These are phyloP conservation scores for Eucalyptus erythrocorys DNA, from an alignment of 345 rosid genomes.

Conservation along the genomic window DNA sequence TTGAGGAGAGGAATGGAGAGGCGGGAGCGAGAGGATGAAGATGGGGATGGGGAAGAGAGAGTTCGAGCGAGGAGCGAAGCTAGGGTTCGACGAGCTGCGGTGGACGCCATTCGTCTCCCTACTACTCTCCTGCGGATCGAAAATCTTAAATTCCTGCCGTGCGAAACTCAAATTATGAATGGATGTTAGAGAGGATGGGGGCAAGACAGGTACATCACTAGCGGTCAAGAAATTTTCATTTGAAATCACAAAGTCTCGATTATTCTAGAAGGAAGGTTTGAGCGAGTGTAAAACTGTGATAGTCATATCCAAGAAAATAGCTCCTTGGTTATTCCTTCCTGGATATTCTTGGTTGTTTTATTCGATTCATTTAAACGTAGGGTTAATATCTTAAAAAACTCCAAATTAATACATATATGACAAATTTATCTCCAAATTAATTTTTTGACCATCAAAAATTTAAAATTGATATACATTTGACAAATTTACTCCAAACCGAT, in stretches of 20 bases:
- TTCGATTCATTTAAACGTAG: too few species aligned
- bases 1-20: conserved; percentile 23
- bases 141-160: not conserved
- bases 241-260: too few species aligned
- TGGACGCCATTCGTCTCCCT: conserved; percentile 35
- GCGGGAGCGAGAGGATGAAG: conserved; percentile 39
- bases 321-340: not conserved
- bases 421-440: rapidly evolving
- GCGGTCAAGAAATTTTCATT: not conserved
- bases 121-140: not conserved
- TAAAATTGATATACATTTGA: rapidly evolving
- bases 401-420: rapidly evolving
- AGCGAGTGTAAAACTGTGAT: not conserved
- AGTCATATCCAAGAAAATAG: too few species aligned
- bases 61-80: conserved; percentile 23
- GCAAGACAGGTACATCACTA: not conserved
- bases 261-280: not conserved
- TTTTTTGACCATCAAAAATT: rapidly evolving
- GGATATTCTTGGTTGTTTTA: too few species aligned
- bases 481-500: rapidly evolving
- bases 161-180: not conserved
- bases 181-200: not conserved
- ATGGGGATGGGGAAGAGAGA: conserved; percentile 17
- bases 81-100: conserved; percentile 38
- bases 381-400: rapidly evolving